Base-by-base conservation (phyloP, 306 rosid genomes). In the Morella rubra region DNA sequence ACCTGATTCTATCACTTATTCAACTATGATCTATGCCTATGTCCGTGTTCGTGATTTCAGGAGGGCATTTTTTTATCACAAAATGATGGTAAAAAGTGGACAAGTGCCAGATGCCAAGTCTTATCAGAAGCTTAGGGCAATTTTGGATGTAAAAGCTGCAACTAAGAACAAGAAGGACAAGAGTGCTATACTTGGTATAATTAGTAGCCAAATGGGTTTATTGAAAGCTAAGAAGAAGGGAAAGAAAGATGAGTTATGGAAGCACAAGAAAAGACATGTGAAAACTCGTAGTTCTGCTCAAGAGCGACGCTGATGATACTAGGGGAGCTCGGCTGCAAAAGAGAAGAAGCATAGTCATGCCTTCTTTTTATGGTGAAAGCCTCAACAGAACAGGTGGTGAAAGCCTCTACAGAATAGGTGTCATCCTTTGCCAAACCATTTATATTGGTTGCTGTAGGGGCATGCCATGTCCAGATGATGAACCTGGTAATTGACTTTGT, bases 191-290 rank as follows among this genome's bases (percentile, higher is more conserved):
- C 69, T 77, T 22, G 97, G 91, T 64, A 81, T 83, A 51, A 53
- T 90, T 67, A 86, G 88, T 54, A 87, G 87, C 79, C 81, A 86
- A 84, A 73, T 82, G 85, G 90, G 96, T 3, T 13, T 87, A 79
- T 18, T 58, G 78, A 87, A 92, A 85, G 79, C 81, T 20, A 88
- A 56, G 70, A 91, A 78, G 74, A 81, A 81, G 51, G 77, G 83
- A 56, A 89, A 92, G 89, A 94, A 92, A 83, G 96, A 94, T 74
- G 97, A 94, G 83, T 90, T 91, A 66, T 94, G 98, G 98, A 94
- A 92, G 89, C 67, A 60, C 84, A 94, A 80, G 92, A 86, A 81
- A 78, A 74, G 72, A 71, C 78, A 44, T 61, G 81, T 73, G 12
- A 83, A 64, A 84, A 77, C 83, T 32, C 67, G 40, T 50, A 72